phyloP scores from a whole-genome alignment of 2,329 filamentous ascomycete genomes.

The Lithohypha guttulata region DNA sequence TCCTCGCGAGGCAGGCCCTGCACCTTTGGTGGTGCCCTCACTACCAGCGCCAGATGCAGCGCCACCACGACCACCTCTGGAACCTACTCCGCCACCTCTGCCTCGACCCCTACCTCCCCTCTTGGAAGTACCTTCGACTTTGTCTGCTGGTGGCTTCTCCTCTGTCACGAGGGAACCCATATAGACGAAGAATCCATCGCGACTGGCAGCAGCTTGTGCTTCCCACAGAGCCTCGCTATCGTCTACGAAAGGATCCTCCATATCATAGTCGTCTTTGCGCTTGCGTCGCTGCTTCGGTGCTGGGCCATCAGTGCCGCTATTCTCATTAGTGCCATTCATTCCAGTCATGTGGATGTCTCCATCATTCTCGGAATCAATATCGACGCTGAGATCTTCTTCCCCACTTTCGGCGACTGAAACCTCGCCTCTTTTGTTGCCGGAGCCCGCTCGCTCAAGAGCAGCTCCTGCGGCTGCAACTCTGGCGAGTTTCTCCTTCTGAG shows the following conservation, averaged over 20 bases:
- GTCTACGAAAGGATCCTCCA: slow-evolving; percentile 62
- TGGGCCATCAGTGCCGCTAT: slow-evolving; percentile 42
- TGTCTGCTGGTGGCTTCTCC: slow-evolving; percentile 63
- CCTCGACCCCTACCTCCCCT: slow-evolving; percentile 44
- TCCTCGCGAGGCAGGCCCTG: slow-evolving; percentile 19
- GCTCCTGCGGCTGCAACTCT: slow-evolving; percentile 83
- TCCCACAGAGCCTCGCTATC: slow-evolving; percentile 94
- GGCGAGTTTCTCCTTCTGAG: slow-evolving; percentile 74
- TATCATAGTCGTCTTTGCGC: slow-evolving; percentile 59
- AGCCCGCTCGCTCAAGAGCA: slow-evolving; percentile 55
- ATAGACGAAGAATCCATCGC: slow-evolving; percentile 97
- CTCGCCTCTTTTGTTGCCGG: slow-evolving; percentile 47
- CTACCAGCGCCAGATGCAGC: slow-evolving; percentile 15
- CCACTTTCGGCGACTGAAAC: slow-evolving; percentile 47
- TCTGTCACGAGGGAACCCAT: slow-evolving; percentile 83
- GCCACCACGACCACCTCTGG: slow-evolving; percentile 30
- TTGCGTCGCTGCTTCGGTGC: slow-evolving; percentile 60
- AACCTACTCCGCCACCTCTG: slow-evolving; percentile 38
- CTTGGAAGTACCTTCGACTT: slow-evolving; percentile 56
- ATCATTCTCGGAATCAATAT: slow-evolving; percentile 58
- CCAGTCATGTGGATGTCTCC: slow-evolving; percentile 34
- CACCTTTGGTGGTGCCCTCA: slow-evolving; percentile 16
- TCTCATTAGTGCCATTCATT: slow-evolving; percentile 41
- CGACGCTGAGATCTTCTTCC: slow-evolving; percentile 73
- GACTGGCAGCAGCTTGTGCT: slow-evolving; percentile 83